Conservation (phyloP, 2,329 filamentous ascomycete species). For the Aspergillus versicolor region DNA sequence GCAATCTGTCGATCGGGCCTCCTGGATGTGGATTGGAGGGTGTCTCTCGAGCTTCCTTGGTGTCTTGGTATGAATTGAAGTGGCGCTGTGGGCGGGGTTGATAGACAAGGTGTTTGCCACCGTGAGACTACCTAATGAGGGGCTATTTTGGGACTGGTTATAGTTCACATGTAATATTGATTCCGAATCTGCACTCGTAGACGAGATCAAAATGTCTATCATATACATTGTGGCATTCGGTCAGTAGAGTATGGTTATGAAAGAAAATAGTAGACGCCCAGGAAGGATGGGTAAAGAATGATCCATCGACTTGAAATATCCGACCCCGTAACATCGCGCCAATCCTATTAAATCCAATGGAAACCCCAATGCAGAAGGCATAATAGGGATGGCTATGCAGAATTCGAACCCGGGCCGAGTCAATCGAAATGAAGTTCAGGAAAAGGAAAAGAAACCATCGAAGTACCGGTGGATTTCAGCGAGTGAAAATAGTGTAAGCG, state of each 20-base stretch:
- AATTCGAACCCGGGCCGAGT: neutral
- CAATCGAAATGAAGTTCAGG: neutral
- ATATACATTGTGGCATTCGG: neutral
- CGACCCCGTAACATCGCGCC: neutral
- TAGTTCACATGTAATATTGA: neutral
- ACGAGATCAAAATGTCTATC: neutral
- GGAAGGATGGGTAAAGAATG: neutral
- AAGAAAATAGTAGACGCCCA: neutral
- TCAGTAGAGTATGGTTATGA: neutral
- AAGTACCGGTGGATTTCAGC: neutral
- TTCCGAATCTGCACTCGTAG: neutral
- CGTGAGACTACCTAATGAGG: neutral
- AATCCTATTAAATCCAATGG: neutral
- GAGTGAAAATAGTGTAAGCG: neutral
- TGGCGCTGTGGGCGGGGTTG: neutral
- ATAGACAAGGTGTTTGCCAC: neutral
- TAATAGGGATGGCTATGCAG: conserved; percentile 2
- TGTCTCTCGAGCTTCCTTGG: neutral
- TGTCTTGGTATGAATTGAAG: neutral
- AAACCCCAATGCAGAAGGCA: neutral
- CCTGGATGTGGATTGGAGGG: neutral
- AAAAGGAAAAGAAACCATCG: neutral
- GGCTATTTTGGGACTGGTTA: neutral
- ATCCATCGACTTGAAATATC: neutral
- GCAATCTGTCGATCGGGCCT: neutral